Percentiles rank a stretch among this genome's conserved stretches.
Conservation (phyloP, 148 eudicot species). For the Silene latifolia region DNA sequence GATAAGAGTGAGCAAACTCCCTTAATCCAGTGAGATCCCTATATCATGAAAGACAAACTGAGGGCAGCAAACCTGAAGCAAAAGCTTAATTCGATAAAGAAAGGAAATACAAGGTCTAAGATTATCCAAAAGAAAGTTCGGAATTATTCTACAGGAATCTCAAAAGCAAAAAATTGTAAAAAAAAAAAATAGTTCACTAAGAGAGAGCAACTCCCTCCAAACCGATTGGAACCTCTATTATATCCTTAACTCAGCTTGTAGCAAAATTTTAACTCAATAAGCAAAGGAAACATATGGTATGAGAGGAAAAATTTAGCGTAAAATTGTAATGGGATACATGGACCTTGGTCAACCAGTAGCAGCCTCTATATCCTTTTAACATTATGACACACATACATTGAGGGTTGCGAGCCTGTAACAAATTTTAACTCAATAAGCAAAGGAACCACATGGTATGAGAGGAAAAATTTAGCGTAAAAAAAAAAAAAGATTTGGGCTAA, state of each 20-base stretch:
- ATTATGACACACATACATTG: background rate
- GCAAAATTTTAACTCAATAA: too few relatives aligned
- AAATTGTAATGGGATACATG: too few relatives aligned
- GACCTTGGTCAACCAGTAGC: too few relatives aligned
- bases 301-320: too few relatives aligned
- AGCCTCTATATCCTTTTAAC: background rate
- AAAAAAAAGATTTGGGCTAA: background rate
- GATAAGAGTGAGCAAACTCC: too few relatives aligned
- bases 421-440: background rate
- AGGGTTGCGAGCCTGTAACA: background rate
- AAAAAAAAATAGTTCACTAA: background rate
- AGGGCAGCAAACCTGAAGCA: too few relatives aligned
- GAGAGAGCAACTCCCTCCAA: background rate
- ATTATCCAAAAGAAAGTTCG: too few relatives aligned
- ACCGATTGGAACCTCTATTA: background rate
- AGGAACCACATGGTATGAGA: background rate
- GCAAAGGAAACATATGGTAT: too few relatives aligned
- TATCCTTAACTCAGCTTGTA: too few relatives aligned
- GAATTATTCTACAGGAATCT: too few relatives aligned
- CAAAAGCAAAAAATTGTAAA: background rate
- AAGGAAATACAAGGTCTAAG: background rate
- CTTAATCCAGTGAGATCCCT: background rate
- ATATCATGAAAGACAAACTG: background rate
- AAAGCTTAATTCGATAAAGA: background rate
- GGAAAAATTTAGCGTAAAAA: background rate